phyloP scores from a whole-genome alignment of 2,329 filamentous ascomycete genomes.

The Meredithiella fracta region DNA sequence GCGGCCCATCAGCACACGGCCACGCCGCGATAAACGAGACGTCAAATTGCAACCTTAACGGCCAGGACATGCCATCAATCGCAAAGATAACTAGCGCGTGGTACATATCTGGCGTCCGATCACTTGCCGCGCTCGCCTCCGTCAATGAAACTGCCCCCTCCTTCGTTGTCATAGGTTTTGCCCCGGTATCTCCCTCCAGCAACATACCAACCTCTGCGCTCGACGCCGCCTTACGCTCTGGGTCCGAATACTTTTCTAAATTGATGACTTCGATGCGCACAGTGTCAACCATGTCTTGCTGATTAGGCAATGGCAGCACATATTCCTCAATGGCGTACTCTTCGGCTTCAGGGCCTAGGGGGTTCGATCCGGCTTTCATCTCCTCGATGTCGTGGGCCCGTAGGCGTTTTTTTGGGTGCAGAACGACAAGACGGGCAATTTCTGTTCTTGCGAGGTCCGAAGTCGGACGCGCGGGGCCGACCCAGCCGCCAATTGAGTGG shows the following conservation, averaged over 20 bases:
- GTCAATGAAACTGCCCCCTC: neutral
- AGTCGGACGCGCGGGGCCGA: conserved; percentile 54
- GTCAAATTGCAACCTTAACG: conserved; percentile 44
- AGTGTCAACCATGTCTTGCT: conserved; percentile 42
- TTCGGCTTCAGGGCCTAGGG: conserved; percentile 46
- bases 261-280: conserved; percentile 54
- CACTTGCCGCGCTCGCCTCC: neutral
- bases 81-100: conserved; percentile 48
- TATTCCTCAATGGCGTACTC: conserved; percentile 53
- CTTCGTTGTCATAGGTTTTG: conserved; percentile 15
- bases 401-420: conserved; percentile 38
- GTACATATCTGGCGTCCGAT: conserved; percentile 29
- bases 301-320: conserved; percentile 36
- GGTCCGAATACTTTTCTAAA: conserved; percentile 27
- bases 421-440: conserved; percentile 51
- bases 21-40: conserved; percentile 50
- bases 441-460: conserved; percentile 50
- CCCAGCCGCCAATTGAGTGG: conserved; percentile 54
- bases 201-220: conserved; percentile 15
- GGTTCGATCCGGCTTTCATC: conserved; percentile 52
- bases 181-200: neutral
- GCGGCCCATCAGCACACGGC: conserved; percentile 46
- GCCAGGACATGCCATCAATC: conserved; percentile 46
- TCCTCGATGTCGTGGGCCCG: conserved; percentile 42
- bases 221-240: neutral